A percentile compares a stretch with the other conserved stretches of the same genome.
These are phyloP conservation scores for Neurospora crassa DNA, from an alignment of 2,329 filamentous ascomycete genomes.

Conservation along the genomic window DNA sequence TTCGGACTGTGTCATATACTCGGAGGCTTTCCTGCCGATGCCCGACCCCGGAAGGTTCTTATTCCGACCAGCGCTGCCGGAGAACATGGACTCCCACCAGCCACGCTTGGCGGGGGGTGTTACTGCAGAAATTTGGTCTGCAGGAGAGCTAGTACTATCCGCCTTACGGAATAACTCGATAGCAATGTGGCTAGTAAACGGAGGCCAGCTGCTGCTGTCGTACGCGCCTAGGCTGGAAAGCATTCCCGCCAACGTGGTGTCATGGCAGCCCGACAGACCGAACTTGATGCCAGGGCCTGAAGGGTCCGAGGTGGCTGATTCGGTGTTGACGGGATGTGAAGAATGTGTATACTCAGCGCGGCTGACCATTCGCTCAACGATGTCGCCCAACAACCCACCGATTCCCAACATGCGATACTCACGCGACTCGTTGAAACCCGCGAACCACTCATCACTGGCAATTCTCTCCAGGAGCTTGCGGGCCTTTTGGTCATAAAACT, in stretches of 20 bases:
- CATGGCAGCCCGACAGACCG: slow-evolving; percentile 77
- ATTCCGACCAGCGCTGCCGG: slow-evolving; percentile 3
- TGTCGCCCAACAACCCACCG: slow-evolving; percentile 72
- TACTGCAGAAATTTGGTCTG: slow-evolving; percentile 8
- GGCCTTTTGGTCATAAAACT: slow-evolving; percentile 76
- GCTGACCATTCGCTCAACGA: slow-evolving; percentile 66
- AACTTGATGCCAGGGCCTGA: slow-evolving; percentile 47
- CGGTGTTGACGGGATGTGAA: background rate
- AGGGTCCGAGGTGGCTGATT: background rate
- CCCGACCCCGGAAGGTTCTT: slow-evolving; percentile 14
- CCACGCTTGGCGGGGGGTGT: slow-evolving; percentile 20
- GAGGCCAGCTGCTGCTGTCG: slow-evolving; percentile 68
- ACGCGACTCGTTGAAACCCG: slow-evolving; percentile 70
- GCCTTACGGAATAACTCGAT: slow-evolving; percentile 73
- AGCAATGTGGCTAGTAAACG: slow-evolving; percentile 86
- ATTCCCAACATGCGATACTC: slow-evolving; percentile 91
- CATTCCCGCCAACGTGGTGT: slow-evolving; percentile 79
- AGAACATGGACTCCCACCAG: slow-evolving; percentile 26
- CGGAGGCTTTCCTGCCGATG: slow-evolving; percentile 52
- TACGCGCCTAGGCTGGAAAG: slow-evolving; percentile 74
- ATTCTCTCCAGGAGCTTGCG: slow-evolving; percentile 64
- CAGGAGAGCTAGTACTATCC: slow-evolving; percentile 8
- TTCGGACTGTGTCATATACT: slow-evolving; percentile 47
- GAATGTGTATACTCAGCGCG: slow-evolving; percentile 44
- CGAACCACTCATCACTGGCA: slow-evolving; percentile 85